Percentiles rank a stretch among this genome's conserved stretches.
Evolutionary conservation across 2,329 filamentous ascomycete genomes (phyloP).

Genomic region (Colletotrichum sp.): DNA sequence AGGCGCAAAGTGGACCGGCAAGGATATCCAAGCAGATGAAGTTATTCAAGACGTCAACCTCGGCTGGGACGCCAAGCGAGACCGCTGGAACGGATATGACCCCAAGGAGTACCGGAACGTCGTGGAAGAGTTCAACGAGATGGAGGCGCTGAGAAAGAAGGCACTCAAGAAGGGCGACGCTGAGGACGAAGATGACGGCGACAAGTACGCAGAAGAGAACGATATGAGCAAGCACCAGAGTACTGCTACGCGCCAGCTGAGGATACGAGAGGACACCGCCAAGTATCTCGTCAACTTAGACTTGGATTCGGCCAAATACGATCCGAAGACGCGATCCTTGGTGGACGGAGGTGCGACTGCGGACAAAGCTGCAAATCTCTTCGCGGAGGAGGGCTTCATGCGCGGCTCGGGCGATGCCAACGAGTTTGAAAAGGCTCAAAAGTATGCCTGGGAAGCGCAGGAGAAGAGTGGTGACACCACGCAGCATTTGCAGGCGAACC

Average conservation of each 20-base stretch:
- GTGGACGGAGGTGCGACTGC: conserved; percentile 82
- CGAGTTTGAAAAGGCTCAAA: conserved; percentile 88
- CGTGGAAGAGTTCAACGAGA: conserved; percentile 86
- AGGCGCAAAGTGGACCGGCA: conserved; percentile 90
- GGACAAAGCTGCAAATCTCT: conserved; percentile 80
- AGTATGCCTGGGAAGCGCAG: conserved; percentile 94
- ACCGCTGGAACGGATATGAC: conserved; percentile 99
- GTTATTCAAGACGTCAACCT: conserved; percentile 83
- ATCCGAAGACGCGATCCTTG: conserved; percentile 93
- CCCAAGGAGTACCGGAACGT: conserved; percentile 83
- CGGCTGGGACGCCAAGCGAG: conserved; percentile 96
- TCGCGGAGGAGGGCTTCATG: conserved; percentile 93
- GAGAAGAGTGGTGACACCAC: conserved; percentile 80
- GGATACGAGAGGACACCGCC: conserved; percentile 94
- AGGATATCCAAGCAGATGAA: conserved; percentile 93
- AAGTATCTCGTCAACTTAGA: conserved; percentile 97
- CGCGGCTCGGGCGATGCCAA: conserved; percentile 87
- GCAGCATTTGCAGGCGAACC: conserved; percentile 93
- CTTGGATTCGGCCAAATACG: conserved; percentile 95
- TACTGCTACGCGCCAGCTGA: conserved; percentile 87
- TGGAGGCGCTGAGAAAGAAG: conserved; percentile 75
- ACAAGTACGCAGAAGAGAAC: conserved; percentile 90
- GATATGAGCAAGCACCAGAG: conserved; percentile 96
- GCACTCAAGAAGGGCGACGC: conserved; percentile 51
- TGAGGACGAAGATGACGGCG: conserved; percentile 61